Evolutionary conservation across 2,329 filamentous ascomycete genomes (phyloP).

Genomic region (Blastomyces silverae): DNA sequence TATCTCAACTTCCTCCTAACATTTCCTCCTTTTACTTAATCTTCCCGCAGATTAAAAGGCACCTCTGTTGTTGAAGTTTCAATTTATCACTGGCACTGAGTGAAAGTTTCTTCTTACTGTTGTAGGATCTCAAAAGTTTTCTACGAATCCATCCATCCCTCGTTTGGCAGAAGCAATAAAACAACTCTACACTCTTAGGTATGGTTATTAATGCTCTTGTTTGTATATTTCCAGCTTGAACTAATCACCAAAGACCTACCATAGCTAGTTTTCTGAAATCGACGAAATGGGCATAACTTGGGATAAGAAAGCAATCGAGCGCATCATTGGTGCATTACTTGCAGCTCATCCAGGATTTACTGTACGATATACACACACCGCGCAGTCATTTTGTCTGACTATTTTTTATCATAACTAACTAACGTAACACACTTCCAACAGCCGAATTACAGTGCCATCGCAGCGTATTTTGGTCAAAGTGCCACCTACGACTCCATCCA

Average conservation of each 20-base stretch:
- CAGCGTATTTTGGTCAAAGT: conserved; percentile 40
- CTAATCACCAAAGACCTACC: background rate
- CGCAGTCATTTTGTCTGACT: background rate
- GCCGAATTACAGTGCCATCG: conserved; percentile 43
- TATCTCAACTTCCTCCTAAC: background rate
- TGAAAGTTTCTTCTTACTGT: background rate
- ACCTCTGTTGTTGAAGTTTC: too few relatives aligned
- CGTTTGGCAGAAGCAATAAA: background rate
- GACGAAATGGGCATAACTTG: conserved; percentile 30
- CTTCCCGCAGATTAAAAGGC: background rate
- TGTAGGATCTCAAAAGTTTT: background rate
- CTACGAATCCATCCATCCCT: background rate
- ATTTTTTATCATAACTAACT: background rate
- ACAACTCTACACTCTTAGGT: background rate
- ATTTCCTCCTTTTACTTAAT: background rate
- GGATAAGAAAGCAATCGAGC: conserved; percentile 24
- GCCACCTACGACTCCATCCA: conserved; percentile 47
- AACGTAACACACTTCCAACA: conserved; percentile 22
- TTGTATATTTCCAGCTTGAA: background rate
- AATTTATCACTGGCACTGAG: background rate
- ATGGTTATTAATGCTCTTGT: background rate
- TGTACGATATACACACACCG: conserved; percentile 19
- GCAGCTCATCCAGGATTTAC: conserved; percentile 27
- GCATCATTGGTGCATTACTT: conserved; percentile 27
- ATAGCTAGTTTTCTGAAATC: background rate